Evolutionary conservation across 495 filamentous ascomycete genomes (phyloP).

Genomic region (Recurvomyces mirabilis): DNA sequence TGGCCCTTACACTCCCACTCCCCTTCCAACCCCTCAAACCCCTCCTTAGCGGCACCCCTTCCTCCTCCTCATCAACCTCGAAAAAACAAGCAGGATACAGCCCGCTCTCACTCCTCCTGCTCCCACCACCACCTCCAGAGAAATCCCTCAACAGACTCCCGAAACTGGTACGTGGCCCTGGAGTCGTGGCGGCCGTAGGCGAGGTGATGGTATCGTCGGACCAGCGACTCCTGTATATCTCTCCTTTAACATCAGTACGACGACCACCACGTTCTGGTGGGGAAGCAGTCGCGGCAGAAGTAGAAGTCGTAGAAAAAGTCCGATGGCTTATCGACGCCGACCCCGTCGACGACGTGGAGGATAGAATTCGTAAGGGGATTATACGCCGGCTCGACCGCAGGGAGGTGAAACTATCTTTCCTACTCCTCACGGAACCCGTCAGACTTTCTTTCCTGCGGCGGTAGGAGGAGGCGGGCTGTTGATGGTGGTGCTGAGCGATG

Average conservation of each 20-base stretch:
- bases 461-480: conserved; percentile 5
- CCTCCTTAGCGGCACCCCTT: conserved; percentile 9
- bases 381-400: conserved; percentile 4
- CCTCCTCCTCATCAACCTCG: conserved; percentile 17
- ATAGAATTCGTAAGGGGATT: conserved; percentile 10
- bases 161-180: conserved; percentile 11
- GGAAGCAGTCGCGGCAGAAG: not conserved
- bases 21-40: conserved; percentile 11
- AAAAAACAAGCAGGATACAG: conserved; percentile 20
- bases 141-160: conserved; percentile 2
- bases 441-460: conserved; percentile 14
- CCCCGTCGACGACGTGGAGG: conserved; percentile 1
- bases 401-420: conserved; percentile 16
- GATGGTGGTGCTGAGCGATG: no score
- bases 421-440: conserved; percentile 8
- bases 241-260: no score
- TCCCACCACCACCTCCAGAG: not conserved
- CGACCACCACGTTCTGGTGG: no score
- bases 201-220: conserved; percentile 17
- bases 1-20: conserved; percentile 1
- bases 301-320: not conserved
- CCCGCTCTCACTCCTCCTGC: not conserved
- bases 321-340: not conserved
- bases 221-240: conserved; percentile 16
- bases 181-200: conserved; percentile 2